phyloP scores from a whole-genome alignment of 106 monocot genomes.

The Apostasia shenzhenica region DNA sequence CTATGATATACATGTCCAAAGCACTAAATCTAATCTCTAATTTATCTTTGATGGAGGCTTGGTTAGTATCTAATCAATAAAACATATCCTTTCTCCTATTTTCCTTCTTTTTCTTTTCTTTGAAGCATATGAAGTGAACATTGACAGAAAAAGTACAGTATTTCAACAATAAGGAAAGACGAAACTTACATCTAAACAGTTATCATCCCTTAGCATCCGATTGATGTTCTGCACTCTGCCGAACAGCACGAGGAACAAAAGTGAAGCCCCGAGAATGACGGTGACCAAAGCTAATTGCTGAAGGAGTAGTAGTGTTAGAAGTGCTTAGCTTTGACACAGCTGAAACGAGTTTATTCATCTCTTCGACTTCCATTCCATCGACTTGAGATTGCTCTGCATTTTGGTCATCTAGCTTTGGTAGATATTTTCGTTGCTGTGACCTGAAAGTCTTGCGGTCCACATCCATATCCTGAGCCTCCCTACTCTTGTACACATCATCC shows the following conservation, averaged over 20 bases:
- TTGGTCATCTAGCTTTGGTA: conserved; percentile 11
- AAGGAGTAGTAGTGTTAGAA: conserved; percentile 48
- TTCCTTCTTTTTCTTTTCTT: too few species aligned
- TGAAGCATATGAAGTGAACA: too few species aligned
- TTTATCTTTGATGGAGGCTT: too few species aligned
- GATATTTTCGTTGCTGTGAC: conserved; percentile 7
- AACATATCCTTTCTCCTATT: too few species aligned
- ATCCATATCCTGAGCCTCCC: conserved; percentile 2
- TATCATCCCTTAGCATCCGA: conserved; percentile 13
- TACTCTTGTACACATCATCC: conserved; percentile 13
- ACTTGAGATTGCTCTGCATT: conserved; percentile 5
- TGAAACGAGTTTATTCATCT: conserved; percentile 60
- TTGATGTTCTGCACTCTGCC: conserved; percentile 33
- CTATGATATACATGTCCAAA: too few species aligned
- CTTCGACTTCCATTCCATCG: conserved; percentile 45
- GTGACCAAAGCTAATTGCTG: conserved; percentile 63
- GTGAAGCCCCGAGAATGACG: conserved; percentile 49
- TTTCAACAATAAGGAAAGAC: too few species aligned
- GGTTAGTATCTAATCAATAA: too few species aligned
- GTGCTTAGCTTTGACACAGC: conserved; percentile 76
- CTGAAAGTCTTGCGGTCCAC: conserved; percentile 27
- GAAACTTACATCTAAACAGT: too few species aligned
- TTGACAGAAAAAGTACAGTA: too few species aligned
- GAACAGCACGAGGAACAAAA: conserved; percentile 62
- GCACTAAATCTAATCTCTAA: too few species aligned